Percentiles rank a stretch among this genome's conserved stretches.
These are phyloP conservation scores for Globisporangium radiosum DNA, from an alignment of 352 stramenopile species.

Conservation along the genomic window DNA sequence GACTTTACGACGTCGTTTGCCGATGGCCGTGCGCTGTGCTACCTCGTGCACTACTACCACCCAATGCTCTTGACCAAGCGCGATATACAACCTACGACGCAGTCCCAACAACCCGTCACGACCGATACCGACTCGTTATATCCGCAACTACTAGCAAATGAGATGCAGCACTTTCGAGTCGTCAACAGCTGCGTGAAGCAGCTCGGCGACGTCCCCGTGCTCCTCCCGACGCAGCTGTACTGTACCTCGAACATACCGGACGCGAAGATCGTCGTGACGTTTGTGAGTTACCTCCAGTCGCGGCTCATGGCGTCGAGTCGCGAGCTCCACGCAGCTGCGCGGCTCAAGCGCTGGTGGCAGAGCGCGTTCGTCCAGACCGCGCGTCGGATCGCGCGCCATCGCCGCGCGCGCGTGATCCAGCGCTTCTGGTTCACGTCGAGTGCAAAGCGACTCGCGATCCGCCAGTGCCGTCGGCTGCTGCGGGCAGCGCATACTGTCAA, in stretches of 20 bases:
- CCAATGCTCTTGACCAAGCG: constrained; percentile 80
- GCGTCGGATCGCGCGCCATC: constrained; percentile 55
- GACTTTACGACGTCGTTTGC: constrained; percentile 93
- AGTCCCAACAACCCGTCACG: neutral
- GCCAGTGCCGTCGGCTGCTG: constrained; percentile 58
- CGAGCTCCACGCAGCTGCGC: constrained; percentile 87
- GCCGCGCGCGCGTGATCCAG: constrained; percentile 52
- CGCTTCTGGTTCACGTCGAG: constrained; percentile 81
- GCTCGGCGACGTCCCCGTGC: constrained; percentile 89
- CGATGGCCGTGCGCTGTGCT: constrained; percentile 89
- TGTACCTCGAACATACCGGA: constrained; percentile 82
- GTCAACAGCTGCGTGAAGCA: constrained; percentile 87
- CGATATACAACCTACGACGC: constrained; percentile 48
- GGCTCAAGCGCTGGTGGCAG: constrained; percentile 84
- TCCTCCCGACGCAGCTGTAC: constrained; percentile 85
- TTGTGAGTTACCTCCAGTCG: constrained; percentile 92
- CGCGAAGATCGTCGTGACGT: constrained; percentile 93
- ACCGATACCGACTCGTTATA: constrained; percentile 4
- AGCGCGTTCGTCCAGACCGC: constrained; percentile 42
- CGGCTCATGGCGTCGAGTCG: constrained; percentile 91
- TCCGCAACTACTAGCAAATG: constrained; percentile 44
- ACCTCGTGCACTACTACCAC: constrained; percentile 95
- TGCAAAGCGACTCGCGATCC: constrained; percentile 58
- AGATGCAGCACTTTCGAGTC: constrained; percentile 83
- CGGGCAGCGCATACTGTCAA: constrained; percentile 54